Evolutionary conservation across 2,329 filamentous ascomycete species (phyloP).

Genomic region (Escovopsis weberi): DNA sequence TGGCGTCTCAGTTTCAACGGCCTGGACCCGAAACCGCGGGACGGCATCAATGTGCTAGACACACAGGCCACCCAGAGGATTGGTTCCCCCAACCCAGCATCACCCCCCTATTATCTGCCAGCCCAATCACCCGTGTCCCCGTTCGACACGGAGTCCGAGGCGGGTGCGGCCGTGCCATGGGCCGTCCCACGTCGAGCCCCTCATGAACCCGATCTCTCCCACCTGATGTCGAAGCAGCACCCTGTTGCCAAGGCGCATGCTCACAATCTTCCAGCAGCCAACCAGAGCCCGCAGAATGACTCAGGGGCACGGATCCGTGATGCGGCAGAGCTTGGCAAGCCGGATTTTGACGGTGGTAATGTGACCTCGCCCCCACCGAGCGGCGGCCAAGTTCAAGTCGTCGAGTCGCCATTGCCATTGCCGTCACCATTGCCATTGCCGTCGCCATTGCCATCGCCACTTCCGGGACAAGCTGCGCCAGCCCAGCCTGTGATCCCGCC

Average conservation of each 20-base stretch:
- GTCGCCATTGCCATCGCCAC: too few species aligned
- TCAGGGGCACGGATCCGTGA: too few species aligned
- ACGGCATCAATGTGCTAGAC: conserved; percentile 8
- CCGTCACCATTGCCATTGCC: too few species aligned
- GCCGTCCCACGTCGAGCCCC: conserved; percentile 1
- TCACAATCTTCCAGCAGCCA: too few species aligned
- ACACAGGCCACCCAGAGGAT: conserved; percentile 11
- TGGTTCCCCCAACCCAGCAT: conserved; percentile 5
- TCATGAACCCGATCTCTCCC: not conserved
- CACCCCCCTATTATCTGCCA: conserved; percentile 4
- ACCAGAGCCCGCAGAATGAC: too few species aligned
- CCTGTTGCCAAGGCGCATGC: too few species aligned
- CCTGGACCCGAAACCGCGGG: conserved; percentile 18
- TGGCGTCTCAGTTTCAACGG: conserved; percentile 23
- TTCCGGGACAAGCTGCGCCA: not conserved
- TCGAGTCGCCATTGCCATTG: too few species aligned
- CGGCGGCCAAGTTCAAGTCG: too few species aligned
- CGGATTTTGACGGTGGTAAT: too few species aligned
- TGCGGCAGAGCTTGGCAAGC: too few species aligned
- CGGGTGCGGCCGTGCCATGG: conserved; percentile 4
- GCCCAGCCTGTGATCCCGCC: conserved; percentile 19
- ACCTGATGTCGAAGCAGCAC: not conserved
- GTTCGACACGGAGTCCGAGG: conserved; percentile 2
- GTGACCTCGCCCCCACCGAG: too few species aligned
- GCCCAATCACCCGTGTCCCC: conserved; percentile 6